phyloP scores from a whole-genome alignment of 2,329 filamentous ascomycete species.

The Sporothrix phasma region DNA sequence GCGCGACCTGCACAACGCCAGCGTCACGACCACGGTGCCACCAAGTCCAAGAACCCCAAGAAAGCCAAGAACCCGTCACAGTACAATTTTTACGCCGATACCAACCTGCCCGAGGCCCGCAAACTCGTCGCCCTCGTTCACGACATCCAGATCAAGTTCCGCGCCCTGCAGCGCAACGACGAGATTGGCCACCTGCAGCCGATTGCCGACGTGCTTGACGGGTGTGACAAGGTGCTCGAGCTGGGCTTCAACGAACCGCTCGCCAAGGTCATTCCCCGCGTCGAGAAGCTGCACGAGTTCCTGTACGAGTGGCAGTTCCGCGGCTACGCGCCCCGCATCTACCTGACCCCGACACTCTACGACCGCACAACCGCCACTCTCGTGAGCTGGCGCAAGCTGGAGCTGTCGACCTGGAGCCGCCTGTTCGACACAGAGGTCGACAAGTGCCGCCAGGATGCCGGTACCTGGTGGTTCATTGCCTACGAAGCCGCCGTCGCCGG shows the following conservation, averaged over 20 bases:
- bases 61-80: constrained; percentile 18
- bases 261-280: constrained; percentile 72
- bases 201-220: constrained; percentile 64
- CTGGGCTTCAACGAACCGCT: constrained; percentile 74
- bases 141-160: constrained; percentile 62
- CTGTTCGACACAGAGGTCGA: constrained; percentile 75
- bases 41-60: constrained; percentile 24
- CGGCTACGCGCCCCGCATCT: constrained; percentile 73
- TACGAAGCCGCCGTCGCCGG: constrained; percentile 81
- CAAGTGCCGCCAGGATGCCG: constrained; percentile 67
- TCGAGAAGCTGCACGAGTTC: constrained; percentile 76
- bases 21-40: constrained; percentile 18
- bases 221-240: constrained; percentile 64
- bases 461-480: constrained; percentile 92
- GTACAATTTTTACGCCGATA: constrained; percentile 86
- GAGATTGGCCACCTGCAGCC: constrained; percentile 65
- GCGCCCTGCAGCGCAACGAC: constrained; percentile 54
- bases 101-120: constrained; percentile 66
- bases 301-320: constrained; percentile 89
- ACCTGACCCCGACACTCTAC: constrained; percentile 59
- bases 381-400: constrained; percentile 80
- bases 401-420: constrained; percentile 84
- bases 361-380: constrained; percentile 71
- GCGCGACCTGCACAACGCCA: constrained; percentile 15
- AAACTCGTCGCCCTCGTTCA: constrained; percentile 61